Conservation (phyloP, 192 early-diverging fungal genomes). For the Coemansia sp. region DNA sequence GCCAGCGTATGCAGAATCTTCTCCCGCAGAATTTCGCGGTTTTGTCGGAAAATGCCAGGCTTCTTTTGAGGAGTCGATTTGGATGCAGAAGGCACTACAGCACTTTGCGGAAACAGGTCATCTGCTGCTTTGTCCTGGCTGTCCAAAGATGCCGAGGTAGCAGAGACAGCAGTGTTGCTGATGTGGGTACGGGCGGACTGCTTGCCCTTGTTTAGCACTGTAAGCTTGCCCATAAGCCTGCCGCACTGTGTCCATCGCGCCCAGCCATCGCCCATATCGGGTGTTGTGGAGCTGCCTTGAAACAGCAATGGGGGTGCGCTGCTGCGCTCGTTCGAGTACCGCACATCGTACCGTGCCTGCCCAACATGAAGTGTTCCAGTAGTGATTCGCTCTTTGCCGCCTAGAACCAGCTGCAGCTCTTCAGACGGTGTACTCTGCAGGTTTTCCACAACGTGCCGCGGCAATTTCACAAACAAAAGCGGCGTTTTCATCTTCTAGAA, state of each 20-base stretch:
- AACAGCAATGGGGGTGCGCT: conserved; percentile 34
- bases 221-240: conserved; percentile 35
- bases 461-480: conserved; percentile 34
- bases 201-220: conserved; percentile 11
- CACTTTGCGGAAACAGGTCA: background rate
- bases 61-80: conserved; percentile 40
- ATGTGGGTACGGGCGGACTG: background rate
- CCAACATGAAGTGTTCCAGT: conserved; percentile 28
- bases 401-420: conserved; percentile 26
- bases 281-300: conserved; percentile 21
- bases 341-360: conserved; percentile 29
- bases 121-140: background rate
- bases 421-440: conserved; percentile 19
- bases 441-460: conserved; percentile 36
- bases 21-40: conserved; percentile 39
- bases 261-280: conserved; percentile 18
- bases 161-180: background rate
- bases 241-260: conserved; percentile 39
- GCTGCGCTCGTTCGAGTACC: conserved; percentile 37
- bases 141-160: background rate
- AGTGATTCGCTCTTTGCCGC: conserved; percentile 44
- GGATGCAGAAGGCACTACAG: background rate
- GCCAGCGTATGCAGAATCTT: conserved; percentile 38
- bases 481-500: conserved; percentile 14
- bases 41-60: conserved; percentile 42